phyloP scores from a whole-genome alignment of 805 yeast genomes.

The Jamesozyma piceae region DNA sequence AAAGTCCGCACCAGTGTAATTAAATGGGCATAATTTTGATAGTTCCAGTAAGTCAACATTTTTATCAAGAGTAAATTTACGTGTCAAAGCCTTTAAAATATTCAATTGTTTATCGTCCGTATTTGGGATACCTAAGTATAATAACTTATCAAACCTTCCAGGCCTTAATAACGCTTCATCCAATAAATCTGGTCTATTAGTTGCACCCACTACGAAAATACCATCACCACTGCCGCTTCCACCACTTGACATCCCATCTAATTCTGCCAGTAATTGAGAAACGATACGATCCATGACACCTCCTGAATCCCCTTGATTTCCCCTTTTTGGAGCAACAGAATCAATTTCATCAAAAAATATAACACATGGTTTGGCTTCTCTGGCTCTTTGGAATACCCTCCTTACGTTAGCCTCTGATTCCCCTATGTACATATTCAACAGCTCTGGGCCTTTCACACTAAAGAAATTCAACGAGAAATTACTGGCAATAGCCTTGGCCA shows the following conservation, averaged over 20 bases:
- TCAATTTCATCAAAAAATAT: slow-evolving; percentile 96
- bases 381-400: slow-evolving; percentile 82
- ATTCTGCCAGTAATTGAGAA: slow-evolving; percentile 85
- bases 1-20: slow-evolving; percentile 97
- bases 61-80: slow-evolving; percentile 60
- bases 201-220: slow-evolving; percentile 97
- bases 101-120: slow-evolving; percentile 81
- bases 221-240: slow-evolving; percentile 60
- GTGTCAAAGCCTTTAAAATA: slow-evolving; percentile 76
- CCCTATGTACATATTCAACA: slow-evolving; percentile 95
- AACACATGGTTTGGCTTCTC: slow-evolving; percentile 97
- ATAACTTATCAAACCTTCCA: slow-evolving; percentile 90
- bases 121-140: slow-evolving; percentile 87
- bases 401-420: slow-evolving; percentile 97
- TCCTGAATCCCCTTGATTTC: slow-evolving; percentile 97
- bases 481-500: slow-evolving; percentile 96
- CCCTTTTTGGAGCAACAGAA: slow-evolving; percentile 96
- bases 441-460: slow-evolving; percentile 95
- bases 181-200: slow-evolving; percentile 88
- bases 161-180: slow-evolving; percentile 93
- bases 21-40: slow-evolving; percentile 70
- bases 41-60: slow-evolving; percentile 50
- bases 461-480: slow-evolving; percentile 89
- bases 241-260: slow-evolving; percentile 87
- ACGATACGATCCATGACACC: slow-evolving; percentile 99